Evolutionary conservation across 352 stramenopile species (phyloP), one percentile per base, ranked within the genome.

Genomic region (Phytophthora vignae): DNA sequence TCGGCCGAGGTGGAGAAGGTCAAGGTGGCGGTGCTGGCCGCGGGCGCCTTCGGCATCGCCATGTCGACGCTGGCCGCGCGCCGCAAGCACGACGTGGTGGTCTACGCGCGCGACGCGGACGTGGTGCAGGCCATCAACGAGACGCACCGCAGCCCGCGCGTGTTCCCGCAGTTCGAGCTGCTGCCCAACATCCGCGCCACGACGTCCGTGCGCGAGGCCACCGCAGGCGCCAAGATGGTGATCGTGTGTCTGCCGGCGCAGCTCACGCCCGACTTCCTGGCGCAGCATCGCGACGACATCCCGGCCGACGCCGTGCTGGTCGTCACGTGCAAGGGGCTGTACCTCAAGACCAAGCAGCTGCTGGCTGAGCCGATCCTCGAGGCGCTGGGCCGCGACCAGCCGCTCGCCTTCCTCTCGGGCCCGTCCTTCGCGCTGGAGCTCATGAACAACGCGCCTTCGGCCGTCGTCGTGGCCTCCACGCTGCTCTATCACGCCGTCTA

Each of bases 371-470:
- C 98, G 62, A 95, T 99, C 56, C 82, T 97, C 31, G 91, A 96
- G 31, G 88, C 87, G 22, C 84, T 99, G 40, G 95, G 92, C 8
- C 83, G 92, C 78, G 76, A 99, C 54, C 91, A 98, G 71, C 94
- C 91, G n/a, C 94, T 99, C 60, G 94, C 94, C n/a, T 99, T 98
- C 69, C 71, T 99, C 27, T 98, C 92, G 0, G 98, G 77, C 2
- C 97, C 98, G 25, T 98, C 93, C 55, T 99, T 99, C 80, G 97
- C 98, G 5, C 82, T 97, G 21, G 98, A 99, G 75, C 98, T 99
- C 69, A 93, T 98, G 81, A 84, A 97, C 64, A 96, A 97, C 44
- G 83, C 94, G 70, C 96, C 97, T 9, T 99, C 97, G 2, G 97
- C 96, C 5, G 96, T 99, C 5, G 84, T 99, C 2, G 97, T 99